Percentiles rank a stretch among this genome's conserved stretches.
These are phyloP conservation scores for Lepidium didymum DNA, from an alignment of 345 rosid genomes.

Conservation along the genomic window DNA sequence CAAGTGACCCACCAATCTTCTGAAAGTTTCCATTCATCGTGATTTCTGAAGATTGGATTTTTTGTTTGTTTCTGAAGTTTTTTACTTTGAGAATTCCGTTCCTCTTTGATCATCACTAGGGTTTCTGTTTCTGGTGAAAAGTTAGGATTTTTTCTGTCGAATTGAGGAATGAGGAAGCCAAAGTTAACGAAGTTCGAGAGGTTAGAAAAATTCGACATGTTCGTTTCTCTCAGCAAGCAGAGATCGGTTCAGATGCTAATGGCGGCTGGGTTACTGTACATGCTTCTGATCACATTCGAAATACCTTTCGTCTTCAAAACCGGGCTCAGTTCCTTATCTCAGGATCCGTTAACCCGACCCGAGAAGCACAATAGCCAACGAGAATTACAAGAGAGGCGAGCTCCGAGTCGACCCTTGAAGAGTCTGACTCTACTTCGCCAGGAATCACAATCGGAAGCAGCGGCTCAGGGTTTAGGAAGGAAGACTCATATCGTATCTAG, in stretches of 20 bases:
- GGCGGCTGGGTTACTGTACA: constrained; percentile 43
- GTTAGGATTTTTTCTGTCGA: not conserved
- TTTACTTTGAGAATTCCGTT: constrained; percentile 4
- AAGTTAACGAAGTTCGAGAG: constrained; percentile 27
- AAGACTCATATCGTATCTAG: constrained; percentile 34
- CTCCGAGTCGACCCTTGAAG: constrained; percentile 56
- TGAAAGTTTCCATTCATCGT: not conserved
- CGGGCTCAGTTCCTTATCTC: constrained; percentile 34
- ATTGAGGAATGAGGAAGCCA: constrained; percentile 22
- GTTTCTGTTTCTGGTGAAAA: not conserved
- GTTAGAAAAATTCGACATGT: constrained; percentile 35
- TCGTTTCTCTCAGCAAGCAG: constrained; percentile 38
- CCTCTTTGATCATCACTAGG: constrained; percentile 6
- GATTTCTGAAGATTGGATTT: not conserved
- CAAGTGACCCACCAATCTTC: not conserved
- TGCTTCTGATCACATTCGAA: constrained; percentile 55
- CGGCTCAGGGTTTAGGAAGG: constrained; percentile 1
- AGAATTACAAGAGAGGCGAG: constrained; percentile 37
- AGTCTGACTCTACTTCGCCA: constrained; percentile 33
- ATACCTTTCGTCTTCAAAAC: constrained; percentile 56
- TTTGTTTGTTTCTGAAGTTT: not conserved
- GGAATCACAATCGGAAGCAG: constrained; percentile 27
- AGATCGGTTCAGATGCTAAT: constrained; percentile 60
- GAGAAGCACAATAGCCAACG: constrained; percentile 39
- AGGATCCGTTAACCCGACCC: constrained; percentile 42